Evolutionary conservation across 352 stramenopile genomes (phyloP).

Genomic region (Pythium dissotocum): DNA sequence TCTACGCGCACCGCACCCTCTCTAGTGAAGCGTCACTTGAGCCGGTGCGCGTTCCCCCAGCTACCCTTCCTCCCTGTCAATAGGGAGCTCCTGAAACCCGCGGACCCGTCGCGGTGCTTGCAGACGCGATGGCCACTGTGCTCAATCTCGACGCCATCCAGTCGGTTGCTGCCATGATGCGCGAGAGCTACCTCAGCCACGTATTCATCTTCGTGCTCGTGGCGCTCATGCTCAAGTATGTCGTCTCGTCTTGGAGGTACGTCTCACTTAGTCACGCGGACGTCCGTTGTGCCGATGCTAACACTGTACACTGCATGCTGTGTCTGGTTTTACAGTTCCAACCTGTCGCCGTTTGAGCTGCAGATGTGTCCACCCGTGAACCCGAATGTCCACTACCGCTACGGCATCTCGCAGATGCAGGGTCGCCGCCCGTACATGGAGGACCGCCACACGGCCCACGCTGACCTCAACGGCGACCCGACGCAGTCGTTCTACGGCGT

Average conservation of each 20-base stretch:
- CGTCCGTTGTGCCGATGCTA: neutral
- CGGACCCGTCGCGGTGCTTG: neutral
- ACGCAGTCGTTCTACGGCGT: slow-evolving; percentile 91
- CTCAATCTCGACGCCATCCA: slow-evolving; percentile 70
- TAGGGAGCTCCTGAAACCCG: neutral
- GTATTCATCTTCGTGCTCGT: slow-evolving; percentile 59
- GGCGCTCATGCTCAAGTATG: slow-evolving; percentile 57
- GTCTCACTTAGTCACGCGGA: neutral
- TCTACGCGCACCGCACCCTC: neutral
- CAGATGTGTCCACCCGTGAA: slow-evolving; percentile 77
- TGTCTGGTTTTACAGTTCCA: slow-evolving; percentile 24
- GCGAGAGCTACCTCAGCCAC: slow-evolving; percentile 67
- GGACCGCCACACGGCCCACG: slow-evolving; percentile 80
- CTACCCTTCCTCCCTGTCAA: neutral
- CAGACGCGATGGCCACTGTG: slow-evolving; percentile 44
- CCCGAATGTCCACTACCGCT: slow-evolving; percentile 74
- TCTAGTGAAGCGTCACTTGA: neutral
- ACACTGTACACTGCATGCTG: neutral
- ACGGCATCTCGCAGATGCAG: slow-evolving; percentile 83
- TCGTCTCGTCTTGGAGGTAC: slow-evolving; percentile 59
- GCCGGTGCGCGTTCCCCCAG: neutral
- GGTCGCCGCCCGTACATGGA: slow-evolving; percentile 90
- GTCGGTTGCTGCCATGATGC: slow-evolving; percentile 56
- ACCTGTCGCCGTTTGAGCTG: slow-evolving; percentile 63
- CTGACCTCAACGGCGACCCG: slow-evolving; percentile 76